A percentile compares a stretch with the other conserved stretches of the same genome.
Evolutionary conservation across 768 basidiomycete species (phyloP).

Genomic region (Mycena crocata): DNA sequence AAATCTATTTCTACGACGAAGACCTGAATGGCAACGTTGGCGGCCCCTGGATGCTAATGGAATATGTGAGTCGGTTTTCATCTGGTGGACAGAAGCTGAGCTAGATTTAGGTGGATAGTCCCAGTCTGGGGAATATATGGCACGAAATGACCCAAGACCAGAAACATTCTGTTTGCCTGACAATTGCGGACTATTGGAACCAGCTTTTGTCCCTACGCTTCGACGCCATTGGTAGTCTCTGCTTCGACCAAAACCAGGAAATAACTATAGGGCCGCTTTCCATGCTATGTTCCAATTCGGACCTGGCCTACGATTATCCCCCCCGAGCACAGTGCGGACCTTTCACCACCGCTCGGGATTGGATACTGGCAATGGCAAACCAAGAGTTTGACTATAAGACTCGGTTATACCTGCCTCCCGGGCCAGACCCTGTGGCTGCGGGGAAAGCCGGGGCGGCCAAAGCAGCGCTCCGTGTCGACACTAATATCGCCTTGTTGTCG

Average conservation of each 20-base stretch:
- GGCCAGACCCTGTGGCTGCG: not conserved
- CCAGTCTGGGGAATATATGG: conserved; percentile 1
- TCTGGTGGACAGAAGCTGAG: not conserved
- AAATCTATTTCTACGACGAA: conserved; percentile 18
- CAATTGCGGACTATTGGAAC: conserved; percentile 23
- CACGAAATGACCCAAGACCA: conserved; percentile 6
- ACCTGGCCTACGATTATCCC: conserved; percentile 2
- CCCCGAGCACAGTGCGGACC: conserved; percentile 27
- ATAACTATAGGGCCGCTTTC: conserved; percentile 26
- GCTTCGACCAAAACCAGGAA: not conserved
- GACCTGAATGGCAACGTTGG: conserved; percentile 23
- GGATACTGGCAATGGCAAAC: conserved; percentile 21
- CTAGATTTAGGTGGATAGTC: conserved; percentile 7
- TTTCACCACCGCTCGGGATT: conserved; percentile 10
- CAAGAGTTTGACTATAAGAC: conserved; percentile 21
- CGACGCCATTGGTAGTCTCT: conserved; percentile 25
- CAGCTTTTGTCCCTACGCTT: conserved; percentile 20
- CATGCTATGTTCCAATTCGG: conserved; percentile 9
- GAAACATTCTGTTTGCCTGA: conserved; percentile 8
- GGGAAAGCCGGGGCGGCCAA: not conserved
- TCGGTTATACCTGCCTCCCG: not conserved
- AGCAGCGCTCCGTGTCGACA: not conserved
- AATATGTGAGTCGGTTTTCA: conserved; percentile 21
- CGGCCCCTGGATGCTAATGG: conserved; percentile 29
- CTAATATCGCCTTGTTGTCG: not conserved